Evolutionary conservation across 2,329 filamentous ascomycete species (phyloP).

Genomic region (Mariannaea sp.): DNA sequence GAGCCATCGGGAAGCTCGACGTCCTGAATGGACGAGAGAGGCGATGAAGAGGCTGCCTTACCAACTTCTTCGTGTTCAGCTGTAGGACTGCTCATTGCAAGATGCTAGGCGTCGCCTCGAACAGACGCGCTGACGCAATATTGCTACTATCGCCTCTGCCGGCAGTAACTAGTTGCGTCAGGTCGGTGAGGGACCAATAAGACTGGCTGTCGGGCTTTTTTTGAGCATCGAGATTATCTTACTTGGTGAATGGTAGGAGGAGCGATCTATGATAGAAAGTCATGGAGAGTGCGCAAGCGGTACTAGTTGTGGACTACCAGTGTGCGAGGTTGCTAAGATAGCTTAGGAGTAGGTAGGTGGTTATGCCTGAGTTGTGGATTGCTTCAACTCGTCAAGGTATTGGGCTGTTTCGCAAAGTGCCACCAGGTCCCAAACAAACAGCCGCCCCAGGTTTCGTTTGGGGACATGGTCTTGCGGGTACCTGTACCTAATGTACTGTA

Average conservation of each 20-base stretch:
- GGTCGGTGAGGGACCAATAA: neutral
- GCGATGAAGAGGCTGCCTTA: constrained; percentile 14
- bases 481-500: too few relatives aligned
- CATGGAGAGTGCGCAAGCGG: too few relatives aligned
- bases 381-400: too few relatives aligned
- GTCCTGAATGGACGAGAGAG: constrained; percentile 21
- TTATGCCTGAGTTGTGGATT: too few relatives aligned
- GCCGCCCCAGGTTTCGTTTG: too few relatives aligned
- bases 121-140: neutral
- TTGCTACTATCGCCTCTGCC: neutral
- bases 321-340: too few relatives aligned
- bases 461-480: too few relatives aligned
- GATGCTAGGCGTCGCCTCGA: neutral
- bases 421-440: too few relatives aligned
- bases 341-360: too few relatives aligned
- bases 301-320: too few relatives aligned
- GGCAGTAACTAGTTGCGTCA: neutral
- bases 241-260: neutral
- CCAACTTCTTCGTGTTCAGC: neutral
- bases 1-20: constrained; percentile 7
- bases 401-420: too few relatives aligned
- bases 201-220: neutral
- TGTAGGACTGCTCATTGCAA: constrained; percentile 12
- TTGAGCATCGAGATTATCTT: neutral
- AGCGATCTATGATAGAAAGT: neutral